phyloP scores from a whole-genome alignment of 768 basidiomycete genomes.

The Leccinum variicolor region DNA sequence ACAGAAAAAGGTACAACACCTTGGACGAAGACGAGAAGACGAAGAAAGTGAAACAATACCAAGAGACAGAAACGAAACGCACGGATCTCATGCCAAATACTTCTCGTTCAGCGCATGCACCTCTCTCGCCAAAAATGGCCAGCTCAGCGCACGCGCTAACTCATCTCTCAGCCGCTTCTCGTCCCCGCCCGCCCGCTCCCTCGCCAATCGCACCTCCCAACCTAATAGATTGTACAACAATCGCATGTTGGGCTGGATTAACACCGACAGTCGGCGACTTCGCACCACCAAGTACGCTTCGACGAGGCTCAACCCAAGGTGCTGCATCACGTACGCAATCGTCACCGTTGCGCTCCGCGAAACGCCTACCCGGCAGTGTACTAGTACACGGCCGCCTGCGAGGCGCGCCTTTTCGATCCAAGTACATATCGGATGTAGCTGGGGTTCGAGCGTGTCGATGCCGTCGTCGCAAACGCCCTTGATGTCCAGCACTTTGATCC shows the following conservation, averaged over 20 bases:
- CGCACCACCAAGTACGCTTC: constrained; percentile 94
- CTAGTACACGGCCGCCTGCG: constrained; percentile 85
- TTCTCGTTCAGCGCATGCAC: constrained; percentile 86
- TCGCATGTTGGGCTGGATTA: constrained; percentile 96
- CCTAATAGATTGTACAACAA: constrained; percentile 91
- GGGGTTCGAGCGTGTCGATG: constrained; percentile 89
- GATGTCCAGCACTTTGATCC: constrained; percentile 89
- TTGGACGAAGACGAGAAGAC: background rate
- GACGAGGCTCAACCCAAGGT: constrained; percentile 78
- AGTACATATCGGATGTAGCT: constrained; percentile 82
- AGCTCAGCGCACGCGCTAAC: constrained; percentile 67
- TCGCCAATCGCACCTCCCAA: constrained; percentile 93
- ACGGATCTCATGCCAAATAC: constrained; percentile 47
- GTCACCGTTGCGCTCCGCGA: constrained; percentile 91
- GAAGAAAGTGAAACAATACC: background rate
- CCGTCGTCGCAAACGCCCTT: constrained; percentile 95
- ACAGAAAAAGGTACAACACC: background rate
- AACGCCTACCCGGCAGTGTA: constrained; percentile 99
- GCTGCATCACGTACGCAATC: constrained; percentile 97
- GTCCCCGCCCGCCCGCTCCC: constrained; percentile 57
- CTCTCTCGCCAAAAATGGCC: constrained; percentile 84
- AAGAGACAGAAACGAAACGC: background rate
- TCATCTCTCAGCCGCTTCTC: constrained; percentile 51
- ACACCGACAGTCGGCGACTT: constrained; percentile 81
- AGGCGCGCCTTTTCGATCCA: constrained; percentile 89